These are phyloP conservation scores for Suhomyces anneliseae DNA, from an alignment of 1,139 yeast species.

Conservation along the genomic window DNA sequence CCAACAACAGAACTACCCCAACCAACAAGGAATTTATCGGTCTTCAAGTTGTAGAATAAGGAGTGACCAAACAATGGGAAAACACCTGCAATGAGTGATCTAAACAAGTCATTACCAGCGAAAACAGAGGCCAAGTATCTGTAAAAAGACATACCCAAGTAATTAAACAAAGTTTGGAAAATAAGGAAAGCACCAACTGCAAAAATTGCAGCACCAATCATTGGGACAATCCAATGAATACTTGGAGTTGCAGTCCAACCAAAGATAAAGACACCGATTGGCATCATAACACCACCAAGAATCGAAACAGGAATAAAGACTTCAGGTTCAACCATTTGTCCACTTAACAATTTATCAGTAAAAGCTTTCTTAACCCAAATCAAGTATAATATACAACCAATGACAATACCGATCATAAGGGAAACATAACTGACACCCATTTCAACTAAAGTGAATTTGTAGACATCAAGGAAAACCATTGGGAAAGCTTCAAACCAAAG, in stretches of 20 bases:
- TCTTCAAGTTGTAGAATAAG: conserved; percentile 45
- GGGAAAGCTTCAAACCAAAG: conserved; percentile 66
- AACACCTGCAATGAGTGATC: conserved; percentile 57
- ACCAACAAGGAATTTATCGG: conserved; percentile 51
- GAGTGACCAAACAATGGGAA: conserved; percentile 62
- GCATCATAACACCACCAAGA: conserved; percentile 42
- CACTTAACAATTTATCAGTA: conserved; percentile 24
- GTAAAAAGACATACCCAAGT: conserved; percentile 35
- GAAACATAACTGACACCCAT: conserved; percentile 49
- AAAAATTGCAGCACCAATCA: conserved; percentile 43
- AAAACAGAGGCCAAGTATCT: conserved; percentile 57
- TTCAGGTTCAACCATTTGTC: conserved; percentile 35
- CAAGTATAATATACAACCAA: conserved; percentile 28
- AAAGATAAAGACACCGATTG: conserved; percentile 47
- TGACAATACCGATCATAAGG: conserved; percentile 43
- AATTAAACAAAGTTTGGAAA: conserved; percentile 42
- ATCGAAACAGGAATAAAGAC: conserved; percentile 45
- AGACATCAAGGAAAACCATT: conserved; percentile 45
- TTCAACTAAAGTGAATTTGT: conserved; percentile 50
- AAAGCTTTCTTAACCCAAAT: conserved; percentile 22
- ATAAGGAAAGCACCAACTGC: conserved; percentile 39
- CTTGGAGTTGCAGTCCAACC: conserved; percentile 49
- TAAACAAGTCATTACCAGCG: conserved; percentile 54
- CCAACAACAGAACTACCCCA: conserved; percentile 56
- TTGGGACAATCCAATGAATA: conserved; percentile 45